phyloP scores from a whole-genome alignment of 1,284 basidiomycete species.

The Entoloma clypeatum region DNA sequence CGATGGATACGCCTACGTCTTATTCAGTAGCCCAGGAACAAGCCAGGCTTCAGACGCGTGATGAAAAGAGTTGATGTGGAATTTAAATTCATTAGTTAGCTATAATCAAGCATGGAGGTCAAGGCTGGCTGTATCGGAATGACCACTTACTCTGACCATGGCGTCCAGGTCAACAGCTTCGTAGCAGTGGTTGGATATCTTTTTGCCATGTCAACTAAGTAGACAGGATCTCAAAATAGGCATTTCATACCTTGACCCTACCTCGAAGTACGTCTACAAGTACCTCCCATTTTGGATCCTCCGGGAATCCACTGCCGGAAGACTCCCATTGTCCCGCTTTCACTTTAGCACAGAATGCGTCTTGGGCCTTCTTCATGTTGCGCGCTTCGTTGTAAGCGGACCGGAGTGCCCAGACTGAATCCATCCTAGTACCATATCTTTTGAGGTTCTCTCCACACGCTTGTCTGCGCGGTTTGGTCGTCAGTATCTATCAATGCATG shows the following conservation, averaged over 20 bases:
- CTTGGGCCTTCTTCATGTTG: constrained; percentile 68
- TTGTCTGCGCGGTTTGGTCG: constrained; percentile 51
- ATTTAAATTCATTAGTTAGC: constrained; percentile 75
- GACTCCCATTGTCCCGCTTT: constrained; percentile 58
- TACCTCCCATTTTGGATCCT: constrained; percentile 73
- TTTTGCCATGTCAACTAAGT: background rate
- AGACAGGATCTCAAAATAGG: background rate
- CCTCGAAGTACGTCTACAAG: constrained; percentile 82
- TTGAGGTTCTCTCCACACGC: constrained; percentile 55
- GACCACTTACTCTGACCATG: constrained; percentile 54
- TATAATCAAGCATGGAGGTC: constrained; percentile 25
- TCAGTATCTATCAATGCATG: constrained; percentile 1
- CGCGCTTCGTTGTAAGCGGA: constrained; percentile 64
- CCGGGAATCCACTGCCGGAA: constrained; percentile 60
- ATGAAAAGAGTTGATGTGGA: constrained; percentile 67
- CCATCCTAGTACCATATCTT: constrained; percentile 52
- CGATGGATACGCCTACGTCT: constrained; percentile 38
- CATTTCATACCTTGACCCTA: constrained; percentile 57
- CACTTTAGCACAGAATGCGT: constrained; percentile 61
- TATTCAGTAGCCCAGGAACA: constrained; percentile 66
- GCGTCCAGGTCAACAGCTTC: constrained; percentile 79
- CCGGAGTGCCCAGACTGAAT: constrained; percentile 59
- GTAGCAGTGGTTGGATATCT: constrained; percentile 68
- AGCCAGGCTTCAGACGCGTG: constrained; percentile 77
- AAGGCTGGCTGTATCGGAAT: constrained; percentile 18